Base-by-base conservation (phyloP, 2,329 filamentous ascomycete species). In the Aspergillus caelatus region DNA sequence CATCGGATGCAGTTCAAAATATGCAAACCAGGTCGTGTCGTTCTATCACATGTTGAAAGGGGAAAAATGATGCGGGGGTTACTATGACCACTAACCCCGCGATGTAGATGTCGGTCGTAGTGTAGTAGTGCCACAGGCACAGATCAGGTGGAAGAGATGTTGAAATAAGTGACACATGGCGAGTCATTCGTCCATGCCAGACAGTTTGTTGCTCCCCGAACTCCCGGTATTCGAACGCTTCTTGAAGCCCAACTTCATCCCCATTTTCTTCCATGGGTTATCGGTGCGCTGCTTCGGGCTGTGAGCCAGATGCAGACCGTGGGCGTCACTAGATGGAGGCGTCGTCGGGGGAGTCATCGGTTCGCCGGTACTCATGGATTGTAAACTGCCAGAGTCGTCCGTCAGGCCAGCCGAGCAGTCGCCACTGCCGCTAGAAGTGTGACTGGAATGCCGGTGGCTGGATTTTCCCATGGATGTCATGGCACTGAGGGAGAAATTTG, bases 241-340 rank as follows among this genome's bases (percentile, higher is more conserved):
- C 65, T 79, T 80, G 64, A 79, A 80, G 16, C 78, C 78, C 59
- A 84, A 71, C 69, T 82, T 83, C 75, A 82, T 80, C 3, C 81
- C 81, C 81, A 83, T 82, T 67, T 83, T 84, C 72, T 83, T 84
- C 82, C 82, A 84, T 6, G 81, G 79, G 67, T 83, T 82, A 57
- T 84, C 79, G 64, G 78, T 71, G 64, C 79, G 77, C 63, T 70
- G 69, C 70, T 79, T 78, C n/a, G 79, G 77, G 63, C 77, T 81
- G 52, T 75, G 69, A 19, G 68, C 64, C 48, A 73, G 64, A 52
- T 72, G 62, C 60, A 74, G 64, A 48, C 58, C 52, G 63, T 75
- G 60, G 45, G 74, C 67, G 56, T 84, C 82, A 39, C 78, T 81
- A 21, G 79, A 80, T 1, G 82, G 82, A 12, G 82, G 82, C 6